These are phyloP conservation scores for Penicillium waksmanii DNA, from an alignment of 495 filamentous ascomycete genomes.

Conservation along the genomic window DNA sequence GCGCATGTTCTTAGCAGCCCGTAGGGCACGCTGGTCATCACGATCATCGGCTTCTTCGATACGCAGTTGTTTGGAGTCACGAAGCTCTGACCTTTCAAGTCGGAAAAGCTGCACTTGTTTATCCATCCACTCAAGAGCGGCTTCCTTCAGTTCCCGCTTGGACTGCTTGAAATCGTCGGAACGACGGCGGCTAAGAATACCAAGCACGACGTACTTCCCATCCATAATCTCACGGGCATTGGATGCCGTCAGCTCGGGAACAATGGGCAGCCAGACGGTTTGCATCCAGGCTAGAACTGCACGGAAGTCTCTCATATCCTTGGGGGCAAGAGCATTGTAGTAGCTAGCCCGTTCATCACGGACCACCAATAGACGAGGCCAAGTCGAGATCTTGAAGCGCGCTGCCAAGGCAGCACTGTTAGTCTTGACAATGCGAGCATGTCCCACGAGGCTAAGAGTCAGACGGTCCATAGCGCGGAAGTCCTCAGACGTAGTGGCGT, in stretches of 20 bases:
- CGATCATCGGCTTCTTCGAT: slow-evolving; percentile 96
- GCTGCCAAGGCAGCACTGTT: slow-evolving; percentile 70
- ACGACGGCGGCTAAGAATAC: slow-evolving; percentile 79
- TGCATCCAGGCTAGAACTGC: slow-evolving; percentile 91
- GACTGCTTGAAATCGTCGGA: slow-evolving; percentile 76
- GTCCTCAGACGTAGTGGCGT: slow-evolving; percentile 90
- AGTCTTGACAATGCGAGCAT: slow-evolving; percentile 89
- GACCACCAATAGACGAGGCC: slow-evolving; percentile 88
- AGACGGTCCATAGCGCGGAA: slow-evolving; percentile 86
- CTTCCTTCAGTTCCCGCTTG: slow-evolving; percentile 91
- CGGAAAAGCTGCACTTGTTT: slow-evolving; percentile 88
- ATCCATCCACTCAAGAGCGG: slow-evolving; percentile 97
- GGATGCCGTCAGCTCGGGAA: slow-evolving; percentile 87
- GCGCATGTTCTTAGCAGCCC: slow-evolving; percentile 86
- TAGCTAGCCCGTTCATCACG: slow-evolving; percentile 87
- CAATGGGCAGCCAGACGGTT: slow-evolving; percentile 94
- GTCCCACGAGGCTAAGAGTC: slow-evolving; percentile 83
- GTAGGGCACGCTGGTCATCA: slow-evolving; percentile 82
- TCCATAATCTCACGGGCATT: slow-evolving; percentile 96
- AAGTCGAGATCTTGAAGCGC: slow-evolving; percentile 91
- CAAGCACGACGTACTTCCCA: slow-evolving; percentile 88
- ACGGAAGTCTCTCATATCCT: slow-evolving; percentile 85
- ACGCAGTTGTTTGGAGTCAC: slow-evolving; percentile 90
- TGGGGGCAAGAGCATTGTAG: slow-evolving; percentile 79
- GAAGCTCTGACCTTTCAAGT: slow-evolving; percentile 85